Percentiles rank a stretch among this genome's conserved stretches.
Evolutionary conservation across 176 grass and related monocot genomes (phyloP).

Genomic region (Lolium multiflorum): DNA sequence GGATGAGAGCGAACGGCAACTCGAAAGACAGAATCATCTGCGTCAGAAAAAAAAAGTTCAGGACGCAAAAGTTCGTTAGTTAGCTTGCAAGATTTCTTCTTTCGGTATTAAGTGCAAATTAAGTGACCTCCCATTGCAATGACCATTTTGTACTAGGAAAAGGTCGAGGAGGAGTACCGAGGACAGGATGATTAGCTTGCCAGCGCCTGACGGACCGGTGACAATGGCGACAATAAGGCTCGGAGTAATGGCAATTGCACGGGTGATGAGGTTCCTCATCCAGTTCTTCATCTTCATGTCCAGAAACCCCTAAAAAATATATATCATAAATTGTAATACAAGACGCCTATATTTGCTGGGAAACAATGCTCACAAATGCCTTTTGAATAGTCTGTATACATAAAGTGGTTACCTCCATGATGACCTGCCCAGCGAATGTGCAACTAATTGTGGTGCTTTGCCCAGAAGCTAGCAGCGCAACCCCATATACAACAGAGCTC

Average conservation of each 20-base stretch:
- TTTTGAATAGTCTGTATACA: background rate
- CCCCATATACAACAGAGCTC: conserved; percentile 71
- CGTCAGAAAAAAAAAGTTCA: background rate
- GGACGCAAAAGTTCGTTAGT: background rate
- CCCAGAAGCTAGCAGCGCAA: conserved; percentile 82
- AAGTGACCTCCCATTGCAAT: background rate
- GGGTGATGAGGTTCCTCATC: conserved; percentile 73
- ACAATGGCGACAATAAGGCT: conserved; percentile 66
- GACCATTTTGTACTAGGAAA: background rate
- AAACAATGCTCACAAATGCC: background rate
- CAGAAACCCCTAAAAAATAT: conserved; percentile 68
- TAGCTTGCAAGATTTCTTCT: background rate
- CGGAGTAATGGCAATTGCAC: conserved; percentile 66
- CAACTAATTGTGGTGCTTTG: conserved; percentile 92
- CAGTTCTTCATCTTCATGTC: conserved; percentile 85
- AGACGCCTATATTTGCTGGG: background rate
- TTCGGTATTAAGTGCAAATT: background rate
- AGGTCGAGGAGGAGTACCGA: conserved; percentile 39
- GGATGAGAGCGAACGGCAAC: conserved; percentile 71
- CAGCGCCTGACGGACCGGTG: conserved; percentile 54
- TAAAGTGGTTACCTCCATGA: conserved; percentile 62
- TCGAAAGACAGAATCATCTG: conserved; percentile 82
- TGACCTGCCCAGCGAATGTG: conserved; percentile 88
- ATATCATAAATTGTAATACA: background rate
- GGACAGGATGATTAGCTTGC: conserved; percentile 64